These are phyloP conservation scores for Colletotrichum australisinense DNA, from an alignment of 2,329 filamentous ascomycete genomes.

Conservation along the genomic window DNA sequence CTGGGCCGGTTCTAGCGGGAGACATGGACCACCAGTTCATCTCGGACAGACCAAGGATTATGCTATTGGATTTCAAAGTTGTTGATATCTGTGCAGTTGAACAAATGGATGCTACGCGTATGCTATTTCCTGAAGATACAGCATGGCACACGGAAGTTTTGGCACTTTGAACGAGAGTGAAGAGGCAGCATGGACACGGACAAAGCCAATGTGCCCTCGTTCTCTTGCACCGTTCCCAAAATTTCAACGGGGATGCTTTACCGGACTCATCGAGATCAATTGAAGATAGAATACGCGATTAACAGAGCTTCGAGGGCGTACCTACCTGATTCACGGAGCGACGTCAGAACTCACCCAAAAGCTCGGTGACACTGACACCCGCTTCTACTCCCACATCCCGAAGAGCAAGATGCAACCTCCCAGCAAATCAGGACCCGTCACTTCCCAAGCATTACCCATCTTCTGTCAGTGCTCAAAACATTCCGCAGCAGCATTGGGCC, in stretches of 20 bases:
- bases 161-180: too few relatives aligned
- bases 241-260: too few relatives aligned
- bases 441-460: background rate
- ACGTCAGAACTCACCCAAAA: background rate
- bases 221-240: too few relatives aligned
- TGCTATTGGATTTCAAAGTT: background rate
- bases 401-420: background rate
- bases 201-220: too few relatives aligned
- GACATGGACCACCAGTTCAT: background rate
- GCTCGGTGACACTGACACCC: background rate
- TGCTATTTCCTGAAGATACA: too few relatives aligned
- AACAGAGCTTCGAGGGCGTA: background rate
- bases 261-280: too few relatives aligned
- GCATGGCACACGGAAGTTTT: accelerated
- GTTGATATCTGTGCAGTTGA: background rate
- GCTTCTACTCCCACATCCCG: background rate
- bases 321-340: too few relatives aligned
- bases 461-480: background rate
- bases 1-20: background rate
- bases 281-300: accelerated
- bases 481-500: background rate
- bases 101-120: accelerated
- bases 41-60: too few relatives aligned
- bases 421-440: background rate
- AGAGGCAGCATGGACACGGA: too few relatives aligned